Percentiles rank a stretch among this genome's conserved stretches.
These are phyloP conservation scores for Solanum chaucha DNA, from an alignment of 257 asterid genomes.

Conservation along the genomic window DNA sequence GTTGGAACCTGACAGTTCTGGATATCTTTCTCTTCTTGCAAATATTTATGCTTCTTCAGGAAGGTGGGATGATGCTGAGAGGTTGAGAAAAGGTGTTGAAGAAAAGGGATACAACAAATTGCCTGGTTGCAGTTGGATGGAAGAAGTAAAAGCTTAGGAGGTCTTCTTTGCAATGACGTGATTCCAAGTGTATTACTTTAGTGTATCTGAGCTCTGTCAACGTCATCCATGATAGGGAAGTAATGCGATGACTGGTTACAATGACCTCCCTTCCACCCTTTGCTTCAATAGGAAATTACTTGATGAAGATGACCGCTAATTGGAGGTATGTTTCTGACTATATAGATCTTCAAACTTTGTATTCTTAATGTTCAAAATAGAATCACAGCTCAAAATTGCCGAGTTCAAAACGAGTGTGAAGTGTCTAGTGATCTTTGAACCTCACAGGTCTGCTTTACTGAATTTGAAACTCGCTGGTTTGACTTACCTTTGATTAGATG, in stretches of 20 bases:
- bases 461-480: not conserved
- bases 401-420: not conserved
- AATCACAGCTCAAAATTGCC: not conserved
- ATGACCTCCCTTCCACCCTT: not conserved
- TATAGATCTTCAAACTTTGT: not conserved
- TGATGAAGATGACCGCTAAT: not conserved
- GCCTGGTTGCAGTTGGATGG: conserved; percentile 72
- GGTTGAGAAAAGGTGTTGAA: conserved; percentile 39
- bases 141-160: not conserved
- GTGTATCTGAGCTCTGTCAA: not conserved
- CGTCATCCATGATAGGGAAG: not conserved
- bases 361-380: not conserved
- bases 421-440: not conserved
- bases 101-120: conserved; percentile 45
- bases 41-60: conserved; percentile 68
- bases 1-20: conserved; percentile 60
- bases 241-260: not conserved
- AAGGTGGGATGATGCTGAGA: conserved; percentile 73
- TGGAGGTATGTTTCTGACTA: not conserved
- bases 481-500: not conserved
- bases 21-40: conserved; percentile 72
- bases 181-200: not conserved
- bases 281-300: not conserved
- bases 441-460: not conserved
- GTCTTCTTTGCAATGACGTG: not conserved